phyloP scores from a whole-genome alignment of 2,329 filamentous ascomycete genomes.

The Rugonectria rugulosa region DNA sequence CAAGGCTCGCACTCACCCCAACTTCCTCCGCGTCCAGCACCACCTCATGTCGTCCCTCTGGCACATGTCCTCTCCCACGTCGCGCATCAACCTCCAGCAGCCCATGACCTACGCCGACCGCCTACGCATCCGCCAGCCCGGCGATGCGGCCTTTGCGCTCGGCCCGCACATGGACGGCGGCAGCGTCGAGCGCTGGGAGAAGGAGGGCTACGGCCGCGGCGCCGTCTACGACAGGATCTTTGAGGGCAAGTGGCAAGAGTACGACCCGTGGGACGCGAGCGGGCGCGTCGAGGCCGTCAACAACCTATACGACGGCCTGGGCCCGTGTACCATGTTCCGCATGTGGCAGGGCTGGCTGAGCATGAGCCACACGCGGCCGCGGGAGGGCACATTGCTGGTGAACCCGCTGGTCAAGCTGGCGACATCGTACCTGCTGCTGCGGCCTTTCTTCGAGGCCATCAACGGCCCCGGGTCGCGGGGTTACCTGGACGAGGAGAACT shows the following conservation, averaged over 20 bases:
- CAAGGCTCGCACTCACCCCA: conserved; percentile 71
- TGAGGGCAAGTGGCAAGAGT: conserved; percentile 78
- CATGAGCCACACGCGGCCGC: conserved; percentile 75
- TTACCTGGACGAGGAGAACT: conserved; percentile 63
- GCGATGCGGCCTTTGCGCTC: conserved; percentile 73
- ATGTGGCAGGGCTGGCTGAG: conserved; percentile 91
- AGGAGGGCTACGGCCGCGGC: conserved; percentile 69
- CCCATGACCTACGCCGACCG: conserved; percentile 76
- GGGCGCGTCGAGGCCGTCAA: conserved; percentile 72
- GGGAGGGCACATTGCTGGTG: conserved; percentile 82
- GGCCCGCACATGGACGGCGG: conserved; percentile 79
- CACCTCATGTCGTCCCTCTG: conserved; percentile 69
- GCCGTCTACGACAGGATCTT: conserved; percentile 78
- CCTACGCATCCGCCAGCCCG: conserved; percentile 74
- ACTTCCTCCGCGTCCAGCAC: conserved; percentile 66
- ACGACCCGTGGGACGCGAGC: conserved; percentile 83
- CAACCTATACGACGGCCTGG: conserved; percentile 82
- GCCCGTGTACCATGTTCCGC: conserved; percentile 84
- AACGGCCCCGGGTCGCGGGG: conserved; percentile 33
- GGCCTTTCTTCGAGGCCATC: conserved; percentile 79
- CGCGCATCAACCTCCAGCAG: conserved; percentile 58
- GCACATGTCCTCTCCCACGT: conserved; percentile 58
- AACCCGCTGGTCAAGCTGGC: conserved; percentile 79
- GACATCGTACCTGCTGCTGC: conserved; percentile 80
- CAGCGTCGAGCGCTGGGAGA: conserved; percentile 78